Base-by-base conservation (phyloP, 768 basidiomycete genomes). In the Asterophora parasitica region DNA sequence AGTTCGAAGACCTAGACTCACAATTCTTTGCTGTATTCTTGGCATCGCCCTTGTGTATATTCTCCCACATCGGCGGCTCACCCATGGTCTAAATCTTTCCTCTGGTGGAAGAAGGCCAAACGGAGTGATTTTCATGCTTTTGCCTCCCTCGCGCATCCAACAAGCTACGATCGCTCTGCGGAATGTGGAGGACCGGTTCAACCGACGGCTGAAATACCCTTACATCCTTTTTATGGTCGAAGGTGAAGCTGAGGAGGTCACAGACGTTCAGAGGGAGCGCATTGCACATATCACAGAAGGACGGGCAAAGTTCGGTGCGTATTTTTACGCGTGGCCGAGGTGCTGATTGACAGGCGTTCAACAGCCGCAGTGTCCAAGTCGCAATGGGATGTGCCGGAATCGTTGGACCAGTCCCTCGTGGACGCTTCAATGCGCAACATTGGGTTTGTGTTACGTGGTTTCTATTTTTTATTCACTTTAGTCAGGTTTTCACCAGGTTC, bases 101-200 rank as follows among this genome's bases (percentile, higher is more conserved):
- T 38, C 4, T 2, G 19, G 17, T 23, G 19, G 16, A 15, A 36
- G 40, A 17, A 54, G 32, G 37, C 58, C 61, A 7, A 65, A 61
- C 41, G 62, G 56, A 1, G 63, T 58, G 4, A 65, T 65, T 31
- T 58, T 61, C 44, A 65, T 65, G 48, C 54, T 65, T 3, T 35
- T 65, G 13, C 50, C 59, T 1, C 62, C 63, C 7, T 52, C 51
- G 5, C 55, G 63, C 9, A 51, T 65, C 4, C 56, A 58, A 32
- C 59, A 65, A 53, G 62, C 63, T 13, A 54, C 53, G 7, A 41
- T 61, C 30, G 62, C 64, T 4, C 58, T 63, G 11, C 50, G 52
- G 30, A 65, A 65, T 43, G 60, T 62, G 28, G 62, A 65, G 34
- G 60, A 61, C 23, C 59, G 62, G 8, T 65, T 65, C 40, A 65